Evolutionary conservation across 495 filamentous ascomycete species (phyloP).

Genomic region (Symbiotaphrina buchneri): DNA sequence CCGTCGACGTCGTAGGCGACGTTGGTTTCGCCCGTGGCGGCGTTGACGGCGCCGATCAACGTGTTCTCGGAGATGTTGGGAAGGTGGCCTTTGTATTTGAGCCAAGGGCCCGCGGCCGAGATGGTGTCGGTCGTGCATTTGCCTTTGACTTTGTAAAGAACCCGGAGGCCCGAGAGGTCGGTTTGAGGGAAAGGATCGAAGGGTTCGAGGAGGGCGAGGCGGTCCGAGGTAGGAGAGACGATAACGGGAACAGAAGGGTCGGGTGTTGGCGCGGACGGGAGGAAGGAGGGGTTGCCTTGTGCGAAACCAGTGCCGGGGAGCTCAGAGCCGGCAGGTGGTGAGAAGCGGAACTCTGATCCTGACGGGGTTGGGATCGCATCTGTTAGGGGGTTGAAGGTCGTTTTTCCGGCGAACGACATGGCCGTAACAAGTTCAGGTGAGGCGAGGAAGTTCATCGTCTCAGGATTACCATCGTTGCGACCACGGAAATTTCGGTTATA

Average conservation of each 20-base stretch:
- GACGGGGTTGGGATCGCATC: conserved; percentile 65
- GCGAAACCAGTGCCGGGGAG: conserved; percentile 65
- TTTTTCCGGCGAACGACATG: conserved; percentile 77
- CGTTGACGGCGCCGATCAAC: conserved; percentile 81
- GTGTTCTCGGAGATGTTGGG: conserved; percentile 96
- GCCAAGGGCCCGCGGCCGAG: conserved; percentile 88
- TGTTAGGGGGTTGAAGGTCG: conserved; percentile 90
- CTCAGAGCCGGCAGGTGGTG: conserved; percentile 53
- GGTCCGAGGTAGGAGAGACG: conserved; percentile 66
- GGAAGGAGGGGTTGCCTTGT: conserved; percentile 49
- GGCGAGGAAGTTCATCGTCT: conserved; percentile 96
- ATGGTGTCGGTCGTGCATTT: conserved; percentile 99
- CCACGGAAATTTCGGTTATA: conserved; percentile 98
- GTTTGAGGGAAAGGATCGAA: conserved; percentile 62
- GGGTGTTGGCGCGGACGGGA: conserved; percentile 46
- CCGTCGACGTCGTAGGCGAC: conserved; percentile 69
- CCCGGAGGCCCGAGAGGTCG: conserved; percentile 50
- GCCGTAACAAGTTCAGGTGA: conserved; percentile 93
- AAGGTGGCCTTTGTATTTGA: conserved; percentile 97
- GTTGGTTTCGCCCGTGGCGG: conserved; percentile 79
- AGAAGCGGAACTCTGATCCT: conserved; percentile 68
- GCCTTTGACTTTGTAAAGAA: conserved; percentile 86
- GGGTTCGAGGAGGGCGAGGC: conserved; percentile 77
- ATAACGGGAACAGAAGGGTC: conserved; percentile 39
- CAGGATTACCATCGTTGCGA: conserved; percentile 86